Evolutionary conservation across 345 rosid genomes (phyloP).

Genomic region (Populus euphratica): DNA sequence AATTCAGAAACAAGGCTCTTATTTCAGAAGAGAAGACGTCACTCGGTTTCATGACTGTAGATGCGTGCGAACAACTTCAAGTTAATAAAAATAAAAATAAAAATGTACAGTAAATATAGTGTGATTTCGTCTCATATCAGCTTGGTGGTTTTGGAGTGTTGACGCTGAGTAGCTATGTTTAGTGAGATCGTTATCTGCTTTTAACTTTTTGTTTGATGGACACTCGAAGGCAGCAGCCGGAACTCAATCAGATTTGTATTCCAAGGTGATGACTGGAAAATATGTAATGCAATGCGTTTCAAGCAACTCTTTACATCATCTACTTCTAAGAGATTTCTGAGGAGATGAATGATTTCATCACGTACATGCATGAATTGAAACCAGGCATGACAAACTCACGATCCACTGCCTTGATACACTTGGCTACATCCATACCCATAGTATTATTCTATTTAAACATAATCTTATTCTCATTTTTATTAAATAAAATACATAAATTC

Average conservation of each 20-base stretch:
- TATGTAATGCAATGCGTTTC: not conserved
- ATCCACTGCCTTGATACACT: no score
- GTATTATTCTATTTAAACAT: no score
- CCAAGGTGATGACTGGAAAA: not conserved
- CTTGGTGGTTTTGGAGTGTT: slow-evolving; percentile 11
- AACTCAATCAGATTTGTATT: slow-evolving; percentile 12
- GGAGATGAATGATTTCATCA: no score
- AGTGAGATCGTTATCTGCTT: not conserved
- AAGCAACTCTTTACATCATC: not conserved
- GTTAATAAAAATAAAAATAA: slow-evolving; percentile 6
- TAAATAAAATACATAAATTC: no score
- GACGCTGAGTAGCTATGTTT: slow-evolving; percentile 14
- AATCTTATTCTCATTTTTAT: no score
- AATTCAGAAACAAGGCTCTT: slow-evolving; percentile 59
- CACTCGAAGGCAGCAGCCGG: slow-evolving; percentile 6
- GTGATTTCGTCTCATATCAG: slow-evolving; percentile 6
- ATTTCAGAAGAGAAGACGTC: slow-evolving; percentile 74
- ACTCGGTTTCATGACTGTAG: slow-evolving; percentile 63
- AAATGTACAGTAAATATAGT: slow-evolving; percentile 32
- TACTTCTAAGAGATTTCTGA: no score
- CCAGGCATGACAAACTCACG: no score
- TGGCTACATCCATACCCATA: no score
- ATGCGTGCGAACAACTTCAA: slow-evolving; percentile 10
- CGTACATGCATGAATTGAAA: no score
- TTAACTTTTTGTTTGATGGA: not conserved